These are phyloP conservation scores for Paecilomyces fulvus DNA, from an alignment of 2,329 filamentous ascomycete species.

Conservation along the genomic window DNA sequence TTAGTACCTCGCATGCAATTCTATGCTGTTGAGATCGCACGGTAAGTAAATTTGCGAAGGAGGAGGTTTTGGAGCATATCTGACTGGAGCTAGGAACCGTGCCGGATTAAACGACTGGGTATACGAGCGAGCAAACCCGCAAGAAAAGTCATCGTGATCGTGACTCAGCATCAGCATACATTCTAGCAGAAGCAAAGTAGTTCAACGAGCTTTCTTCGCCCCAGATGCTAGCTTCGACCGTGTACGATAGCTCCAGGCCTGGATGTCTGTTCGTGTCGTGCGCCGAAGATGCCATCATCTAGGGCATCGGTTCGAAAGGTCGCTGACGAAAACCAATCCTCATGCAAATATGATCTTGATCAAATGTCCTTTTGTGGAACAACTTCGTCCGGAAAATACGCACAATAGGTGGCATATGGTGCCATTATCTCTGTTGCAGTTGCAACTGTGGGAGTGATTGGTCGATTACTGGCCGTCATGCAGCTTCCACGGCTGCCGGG, in stretches of 20 bases:
- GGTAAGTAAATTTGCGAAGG: constrained; percentile 38
- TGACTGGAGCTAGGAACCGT: constrained; percentile 54
- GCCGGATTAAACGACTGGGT: constrained; percentile 94
- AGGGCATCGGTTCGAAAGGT: neutral
- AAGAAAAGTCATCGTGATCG: constrained; percentile 36
- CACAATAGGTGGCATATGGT: neutral
- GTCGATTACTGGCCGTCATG: neutral
- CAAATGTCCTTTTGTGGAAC: neutral
- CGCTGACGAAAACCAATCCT: neutral
- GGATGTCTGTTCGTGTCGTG: neutral
- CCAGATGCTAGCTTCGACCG: neutral
- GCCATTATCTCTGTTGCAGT: neutral
- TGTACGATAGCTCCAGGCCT: neutral
- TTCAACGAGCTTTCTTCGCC: neutral
- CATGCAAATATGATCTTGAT: neutral
- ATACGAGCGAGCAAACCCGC: constrained; percentile 69
- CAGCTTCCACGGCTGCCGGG: neutral
- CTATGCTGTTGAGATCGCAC: constrained; percentile 67
- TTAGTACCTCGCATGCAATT: constrained; percentile 64
- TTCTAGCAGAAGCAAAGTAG: neutral
- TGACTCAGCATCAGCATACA: constrained; percentile 1
- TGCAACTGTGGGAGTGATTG: neutral
- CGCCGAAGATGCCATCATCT: neutral
- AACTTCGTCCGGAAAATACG: neutral
- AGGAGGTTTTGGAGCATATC: neutral